Conservation (phyloP, 2,329 filamentous ascomycete species). For the Periconia sp. region DNA sequence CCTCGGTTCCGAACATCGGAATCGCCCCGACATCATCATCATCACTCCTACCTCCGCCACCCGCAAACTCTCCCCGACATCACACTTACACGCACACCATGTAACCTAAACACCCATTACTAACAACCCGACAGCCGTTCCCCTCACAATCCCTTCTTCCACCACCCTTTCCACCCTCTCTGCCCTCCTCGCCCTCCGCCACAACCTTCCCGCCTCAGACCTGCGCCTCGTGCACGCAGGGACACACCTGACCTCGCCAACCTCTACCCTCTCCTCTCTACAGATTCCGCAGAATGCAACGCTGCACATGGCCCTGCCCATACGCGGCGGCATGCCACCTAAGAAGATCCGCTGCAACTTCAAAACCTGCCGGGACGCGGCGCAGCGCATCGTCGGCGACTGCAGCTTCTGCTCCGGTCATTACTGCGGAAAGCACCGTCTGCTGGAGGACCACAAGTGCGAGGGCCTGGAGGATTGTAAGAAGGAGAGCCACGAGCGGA, state of each 20-base stretch:
- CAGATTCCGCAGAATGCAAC: slow-evolving; percentile 54
- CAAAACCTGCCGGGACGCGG: slow-evolving; percentile 84
- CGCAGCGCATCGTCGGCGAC: slow-evolving; percentile 93
- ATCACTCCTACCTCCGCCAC: neutral
- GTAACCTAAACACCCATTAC: neutral
- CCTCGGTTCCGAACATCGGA: slow-evolving; percentile 18
- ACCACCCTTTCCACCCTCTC: slow-evolving; percentile 59
- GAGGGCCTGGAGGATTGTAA: slow-evolving; percentile 93
- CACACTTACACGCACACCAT: neutral
- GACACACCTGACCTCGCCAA: slow-evolving; percentile 53
- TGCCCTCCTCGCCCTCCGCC: slow-evolving; percentile 60
- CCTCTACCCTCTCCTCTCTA: slow-evolving; percentile 50
- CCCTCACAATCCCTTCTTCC: slow-evolving; percentile 56
- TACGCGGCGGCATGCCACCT: slow-evolving; percentile 61
- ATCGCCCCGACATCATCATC: slow-evolving; percentile 1
- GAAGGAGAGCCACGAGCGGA: slow-evolving; percentile 93
- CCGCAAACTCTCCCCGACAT: neutral
- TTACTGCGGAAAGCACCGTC: slow-evolving; percentile 91
- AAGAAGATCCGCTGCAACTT: slow-evolving; percentile 84
- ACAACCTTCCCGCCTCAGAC: slow-evolving; percentile 52
- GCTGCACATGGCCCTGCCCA: slow-evolving; percentile 57
- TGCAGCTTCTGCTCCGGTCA: slow-evolving; percentile 93
- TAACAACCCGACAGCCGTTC: slow-evolving; percentile 53
- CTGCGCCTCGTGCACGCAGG: slow-evolving; percentile 61
- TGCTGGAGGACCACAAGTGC: slow-evolving; percentile 94